Evolutionary conservation across 2,329 filamentous ascomycete genomes (phyloP).

Genomic region (Geosmithia flava): DNA sequence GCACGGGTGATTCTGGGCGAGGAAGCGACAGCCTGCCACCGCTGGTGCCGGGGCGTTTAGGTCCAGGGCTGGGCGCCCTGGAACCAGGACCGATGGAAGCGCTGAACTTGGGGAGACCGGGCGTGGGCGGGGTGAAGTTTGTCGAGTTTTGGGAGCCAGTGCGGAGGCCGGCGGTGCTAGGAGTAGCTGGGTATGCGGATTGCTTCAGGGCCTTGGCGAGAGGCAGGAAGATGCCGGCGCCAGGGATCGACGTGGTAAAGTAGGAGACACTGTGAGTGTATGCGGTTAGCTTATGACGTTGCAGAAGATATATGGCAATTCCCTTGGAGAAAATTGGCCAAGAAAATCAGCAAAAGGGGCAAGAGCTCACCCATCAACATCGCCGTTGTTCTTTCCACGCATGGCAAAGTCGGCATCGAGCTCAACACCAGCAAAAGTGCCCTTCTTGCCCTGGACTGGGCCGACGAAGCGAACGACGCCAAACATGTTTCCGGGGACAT

Average conservation of each 20-base stretch:
- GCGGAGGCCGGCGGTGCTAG: slow-evolving; percentile 44
- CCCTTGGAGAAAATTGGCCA: no score
- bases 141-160: slow-evolving; percentile 43
- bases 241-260: slow-evolving; percentile 66
- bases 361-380: slow-evolving; percentile 75
- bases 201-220: slow-evolving; percentile 66
- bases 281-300: slow-evolving; percentile 4
- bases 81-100: slow-evolving; percentile 67
- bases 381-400: slow-evolving; percentile 88
- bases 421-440: slow-evolving; percentile 86
- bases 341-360: not conserved
- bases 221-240: slow-evolving; percentile 88
- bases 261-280: slow-evolving; percentile 47
- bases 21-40: slow-evolving; percentile 61
- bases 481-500: slow-evolving; percentile 87
- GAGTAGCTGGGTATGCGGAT: slow-evolving; percentile 49
- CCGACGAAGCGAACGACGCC: slow-evolving; percentile 86
- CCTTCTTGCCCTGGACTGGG: slow-evolving; percentile 75
- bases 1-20: slow-evolving; percentile 76
- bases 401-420: slow-evolving; percentile 67
- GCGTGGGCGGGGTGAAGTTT: slow-evolving; percentile 51
- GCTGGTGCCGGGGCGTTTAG: slow-evolving; percentile 55
- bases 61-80: slow-evolving; percentile 57
- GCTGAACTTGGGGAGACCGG: slow-evolving; percentile 67
- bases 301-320: not conserved